These are phyloP conservation scores for Cadophora sp. DNA, from an alignment of 2,329 filamentous ascomycete species.

Conservation along the genomic window DNA sequence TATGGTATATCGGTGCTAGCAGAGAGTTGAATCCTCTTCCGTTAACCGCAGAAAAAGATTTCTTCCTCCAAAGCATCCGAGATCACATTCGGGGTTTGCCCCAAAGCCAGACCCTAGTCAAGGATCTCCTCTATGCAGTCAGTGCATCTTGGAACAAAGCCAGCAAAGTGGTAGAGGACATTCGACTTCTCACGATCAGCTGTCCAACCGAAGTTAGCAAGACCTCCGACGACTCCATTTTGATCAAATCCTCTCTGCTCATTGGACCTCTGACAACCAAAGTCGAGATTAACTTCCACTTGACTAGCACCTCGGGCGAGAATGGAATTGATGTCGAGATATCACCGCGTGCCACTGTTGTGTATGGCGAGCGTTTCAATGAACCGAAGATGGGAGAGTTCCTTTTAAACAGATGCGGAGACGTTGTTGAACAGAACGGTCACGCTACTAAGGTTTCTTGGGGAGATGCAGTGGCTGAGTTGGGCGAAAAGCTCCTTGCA, in stretches of 20 bases:
- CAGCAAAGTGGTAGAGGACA: conserved; percentile 62
- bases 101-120: conserved; percentile 63
- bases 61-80: conserved; percentile 76
- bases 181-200: conserved; percentile 65
- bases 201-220: conserved; percentile 70
- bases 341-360: conserved; percentile 62
- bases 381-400: conserved; percentile 78
- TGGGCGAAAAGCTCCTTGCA: conserved; percentile 61
- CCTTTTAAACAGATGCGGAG: conserved; percentile 60
- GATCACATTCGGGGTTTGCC: conserved; percentile 69
- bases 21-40: conserved; percentile 60
- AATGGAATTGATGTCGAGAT: conserved; percentile 63
- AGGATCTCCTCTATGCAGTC: conserved; percentile 64
- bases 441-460: conserved; percentile 54
- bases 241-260: conserved; percentile 66
- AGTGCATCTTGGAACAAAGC: conserved; percentile 72
- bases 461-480: conserved; percentile 62
- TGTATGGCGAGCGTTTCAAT: conserved; percentile 83
- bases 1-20: conserved; percentile 72
- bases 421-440: conserved; percentile 40
- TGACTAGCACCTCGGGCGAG: conserved; percentile 55
- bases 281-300: conserved; percentile 65
- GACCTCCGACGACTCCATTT: conserved; percentile 69
- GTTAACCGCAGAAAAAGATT: conserved; percentile 71
- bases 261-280: conserved; percentile 71